These are phyloP conservation scores for Ciborinia camelliae DNA, from an alignment of 2,329 filamentous ascomycete species.

Conservation along the genomic window DNA sequence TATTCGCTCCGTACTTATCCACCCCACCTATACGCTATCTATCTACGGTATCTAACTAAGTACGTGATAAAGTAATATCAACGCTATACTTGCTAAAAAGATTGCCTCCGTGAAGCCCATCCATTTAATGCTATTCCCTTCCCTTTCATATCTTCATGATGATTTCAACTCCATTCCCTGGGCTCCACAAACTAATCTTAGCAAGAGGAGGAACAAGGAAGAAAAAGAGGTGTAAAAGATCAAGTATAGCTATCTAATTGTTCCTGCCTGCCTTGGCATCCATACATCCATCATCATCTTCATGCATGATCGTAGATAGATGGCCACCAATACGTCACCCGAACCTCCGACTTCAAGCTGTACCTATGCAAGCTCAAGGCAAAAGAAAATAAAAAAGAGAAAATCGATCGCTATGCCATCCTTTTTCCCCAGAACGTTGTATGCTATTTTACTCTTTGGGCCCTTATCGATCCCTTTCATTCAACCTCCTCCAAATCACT, in stretches of 20 bases:
- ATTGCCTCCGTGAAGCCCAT: neutral
- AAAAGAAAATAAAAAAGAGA: slow-evolving; percentile 5
- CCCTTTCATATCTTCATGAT: neutral
- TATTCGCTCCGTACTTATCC: neutral
- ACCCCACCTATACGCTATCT: neutral
- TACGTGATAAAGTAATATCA: neutral
- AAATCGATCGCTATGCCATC: slow-evolving; percentile 11
- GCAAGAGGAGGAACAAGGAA: neutral
- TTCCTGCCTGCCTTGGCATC: neutral
- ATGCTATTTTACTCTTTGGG: slow-evolving; percentile 15
- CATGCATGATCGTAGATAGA: slow-evolving; percentile 1
- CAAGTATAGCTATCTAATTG: slow-evolving; percentile 20
- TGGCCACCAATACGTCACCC: neutral
- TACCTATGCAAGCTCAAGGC: neutral
- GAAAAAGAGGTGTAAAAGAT: slow-evolving; percentile 7
- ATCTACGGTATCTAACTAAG: slow-evolving; percentile 12
- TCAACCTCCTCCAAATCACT: neutral
- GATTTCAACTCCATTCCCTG: neutral
- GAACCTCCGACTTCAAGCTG: neutral
- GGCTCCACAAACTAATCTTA: neutral
- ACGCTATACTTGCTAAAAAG: slow-evolving; percentile 2
- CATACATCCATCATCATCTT: neutral
- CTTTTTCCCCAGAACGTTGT: slow-evolving; percentile 14
- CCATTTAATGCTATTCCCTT: neutral
- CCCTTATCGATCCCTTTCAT: neutral